These are phyloP conservation scores for Thalassiosira delicatula DNA, from an alignment of 352 stramenopile species.

Conservation along the genomic window DNA sequence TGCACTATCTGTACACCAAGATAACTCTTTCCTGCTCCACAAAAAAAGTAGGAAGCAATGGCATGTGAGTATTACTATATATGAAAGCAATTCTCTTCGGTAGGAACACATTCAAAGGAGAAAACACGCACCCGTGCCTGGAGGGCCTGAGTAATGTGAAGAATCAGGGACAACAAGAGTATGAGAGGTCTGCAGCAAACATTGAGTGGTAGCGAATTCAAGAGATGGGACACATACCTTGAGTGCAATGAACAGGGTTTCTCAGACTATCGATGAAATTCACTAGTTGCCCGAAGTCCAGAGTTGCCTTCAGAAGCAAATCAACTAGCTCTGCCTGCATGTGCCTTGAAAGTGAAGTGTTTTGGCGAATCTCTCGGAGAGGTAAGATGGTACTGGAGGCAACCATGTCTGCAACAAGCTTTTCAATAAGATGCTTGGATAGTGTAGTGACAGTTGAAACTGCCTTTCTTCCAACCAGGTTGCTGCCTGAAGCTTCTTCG, in stretches of 20 bases:
- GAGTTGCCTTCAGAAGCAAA: slow-evolving; percentile 77
- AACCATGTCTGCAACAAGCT: slow-evolving; percentile 79
- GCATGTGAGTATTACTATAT: too few species aligned
- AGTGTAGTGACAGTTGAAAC: slow-evolving; percentile 24
- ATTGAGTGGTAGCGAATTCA: too few species aligned
- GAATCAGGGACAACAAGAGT: too few species aligned
- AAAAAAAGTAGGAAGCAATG: too few species aligned
- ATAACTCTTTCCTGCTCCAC: slow-evolving; percentile 57
- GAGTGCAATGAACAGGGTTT: slow-evolving; percentile 54
- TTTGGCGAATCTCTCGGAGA: slow-evolving; percentile 86
- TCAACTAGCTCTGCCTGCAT: slow-evolving; percentile 69
- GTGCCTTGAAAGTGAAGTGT: slow-evolving; percentile 62
- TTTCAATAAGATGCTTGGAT: slow-evolving; percentile 30
- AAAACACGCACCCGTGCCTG: too few species aligned
- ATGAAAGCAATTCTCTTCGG: background rate
- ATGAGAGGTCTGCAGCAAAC: too few species aligned
- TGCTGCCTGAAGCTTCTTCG: background rate
- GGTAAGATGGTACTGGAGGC: slow-evolving; percentile 82
- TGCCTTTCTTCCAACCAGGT: background rate
- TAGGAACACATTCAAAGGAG: slow-evolving; percentile 2
- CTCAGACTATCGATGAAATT: slow-evolving; percentile 57
- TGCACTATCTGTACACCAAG: slow-evolving; percentile 58
- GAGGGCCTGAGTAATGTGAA: too few species aligned
- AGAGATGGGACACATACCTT: too few species aligned
- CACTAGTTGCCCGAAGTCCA: slow-evolving; percentile 56